Evolutionary conservation across 1,284 basidiomycete species (phyloP), one percentile per base, ranked within the genome.

Genomic region (Leccinum insolens): DNA sequence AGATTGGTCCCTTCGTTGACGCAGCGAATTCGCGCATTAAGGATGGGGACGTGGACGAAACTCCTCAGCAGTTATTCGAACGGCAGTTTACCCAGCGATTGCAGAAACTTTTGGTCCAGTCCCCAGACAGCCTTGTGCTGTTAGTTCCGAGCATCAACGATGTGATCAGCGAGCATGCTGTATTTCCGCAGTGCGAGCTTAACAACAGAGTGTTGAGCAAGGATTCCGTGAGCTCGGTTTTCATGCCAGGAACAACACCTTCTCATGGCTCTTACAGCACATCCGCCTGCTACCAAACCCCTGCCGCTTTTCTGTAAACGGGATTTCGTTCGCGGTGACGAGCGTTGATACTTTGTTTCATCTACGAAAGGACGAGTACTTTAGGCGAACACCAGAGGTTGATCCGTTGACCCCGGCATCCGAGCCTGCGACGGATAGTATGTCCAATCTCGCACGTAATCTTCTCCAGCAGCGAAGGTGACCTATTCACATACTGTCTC

Each of bases 1-100:
- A 96, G 95, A 80, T 94, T 14, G 97, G 97, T 0, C 97, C 97
- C 1, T 99, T 99, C 75, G 80, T 99, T 46, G 94, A 97, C 71
- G 79, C 86, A 0, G 77, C 84, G 14, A 95, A 99, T 79, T 87
- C 92, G 0, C 81, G 84, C 57, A 86, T 99, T 68, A 88, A 88
- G 75, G 77, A 82, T 3, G 95, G 95, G 2, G 89, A 94, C 58
- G 78, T 91, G 31, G 88, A 91, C 65, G 80, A 85, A 63, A 81
- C 88, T 4, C 93, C 95, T 0, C 72, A 79, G 0, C 86, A 89
- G 14, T 81, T 98, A 41, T 99, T 99, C 81, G 80, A 85, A 25
- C 79, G 83, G 3, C 84, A 89, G 65, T 89, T 99, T 72, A 78
- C 87, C 0, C 77, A 84, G 20, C 86, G 86, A 4, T 79, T 99